Evolutionary conservation across 2,329 filamentous ascomycete species (phyloP).

Genomic region (Delphinella strobiligena): DNA sequence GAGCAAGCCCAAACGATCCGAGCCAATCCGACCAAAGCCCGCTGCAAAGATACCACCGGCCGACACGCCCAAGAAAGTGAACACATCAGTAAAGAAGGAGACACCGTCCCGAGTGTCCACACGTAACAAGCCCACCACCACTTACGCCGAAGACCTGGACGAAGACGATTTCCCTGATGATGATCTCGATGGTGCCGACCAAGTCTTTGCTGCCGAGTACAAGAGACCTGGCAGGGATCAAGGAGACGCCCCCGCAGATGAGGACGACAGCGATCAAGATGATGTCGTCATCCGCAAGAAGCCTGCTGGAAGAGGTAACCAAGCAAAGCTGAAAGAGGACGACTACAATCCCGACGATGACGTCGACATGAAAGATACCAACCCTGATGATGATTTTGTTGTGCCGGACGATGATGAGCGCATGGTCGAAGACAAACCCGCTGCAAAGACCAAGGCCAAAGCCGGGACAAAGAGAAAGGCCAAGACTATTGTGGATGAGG

Average conservation of each 20-base stretch:
- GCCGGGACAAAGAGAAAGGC: conserved; percentile 45
- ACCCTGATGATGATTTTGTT: conserved; percentile 33
- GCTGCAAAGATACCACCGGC: conserved; percentile 12
- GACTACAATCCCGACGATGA: conserved; percentile 32
- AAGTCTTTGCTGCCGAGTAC: conserved; percentile 68
- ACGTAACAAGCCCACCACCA: conserved; percentile 30
- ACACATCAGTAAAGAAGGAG: conserved; percentile 16
- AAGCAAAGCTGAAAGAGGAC: conserved; percentile 28
- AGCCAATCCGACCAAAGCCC: conserved; percentile 18
- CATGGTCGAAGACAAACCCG: conserved; percentile 26
- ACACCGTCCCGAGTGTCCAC: conserved; percentile 24
- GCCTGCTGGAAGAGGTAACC: conserved; percentile 27
- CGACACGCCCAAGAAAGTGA: conserved; percentile 23
- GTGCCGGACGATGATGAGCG: conserved; percentile 32
- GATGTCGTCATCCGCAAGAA: conserved; percentile 37
- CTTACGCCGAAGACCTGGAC: conserved; percentile 22
- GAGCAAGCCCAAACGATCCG: conserved; percentile 40
- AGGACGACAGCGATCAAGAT: conserved; percentile 55
- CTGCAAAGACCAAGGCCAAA: conserved; percentile 22
- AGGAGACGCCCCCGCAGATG: conserved; percentile 48
- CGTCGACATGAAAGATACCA: conserved; percentile 41
- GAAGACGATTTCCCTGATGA: conserved; percentile 25
- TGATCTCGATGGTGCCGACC: conserved; percentile 44
- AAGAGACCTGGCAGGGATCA: conserved; percentile 50
- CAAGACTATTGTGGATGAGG: conserved; percentile 41